phyloP scores from a whole-genome alignment of 352 stramenopile genomes.

The Globisporangium apiculatum region DNA sequence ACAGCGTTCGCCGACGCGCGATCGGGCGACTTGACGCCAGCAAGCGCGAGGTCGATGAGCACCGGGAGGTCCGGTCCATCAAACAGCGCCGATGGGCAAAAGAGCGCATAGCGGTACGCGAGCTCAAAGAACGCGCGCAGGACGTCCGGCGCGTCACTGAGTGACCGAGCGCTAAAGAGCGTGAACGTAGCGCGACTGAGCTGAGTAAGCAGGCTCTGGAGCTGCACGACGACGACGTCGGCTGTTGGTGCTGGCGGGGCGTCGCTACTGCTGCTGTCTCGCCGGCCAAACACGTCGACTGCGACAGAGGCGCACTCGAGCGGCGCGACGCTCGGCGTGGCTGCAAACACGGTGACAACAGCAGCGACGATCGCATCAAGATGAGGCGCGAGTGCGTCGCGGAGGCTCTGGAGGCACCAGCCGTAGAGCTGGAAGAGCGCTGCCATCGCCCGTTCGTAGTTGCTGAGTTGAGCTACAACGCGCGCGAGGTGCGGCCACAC shows the following conservation, averaged over 20 bases:
- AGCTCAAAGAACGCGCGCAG: conserved; percentile 63
- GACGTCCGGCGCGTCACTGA: conserved; percentile 55
- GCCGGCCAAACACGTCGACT: conserved; percentile 62
- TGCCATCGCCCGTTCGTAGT: conserved; percentile 36
- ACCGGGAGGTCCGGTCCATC: conserved; percentile 46
- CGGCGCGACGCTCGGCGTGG: conserved; percentile 42
- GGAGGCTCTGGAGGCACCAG: conserved; percentile 65
- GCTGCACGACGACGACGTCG: conserved; percentile 35
- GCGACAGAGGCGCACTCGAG: conserved; percentile 58
- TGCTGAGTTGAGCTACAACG: conserved; percentile 30
- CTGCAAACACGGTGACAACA: conserved; percentile 55
- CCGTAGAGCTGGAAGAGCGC: conserved; percentile 62
- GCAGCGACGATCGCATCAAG: conserved; percentile 42
- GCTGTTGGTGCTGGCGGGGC: background rate
- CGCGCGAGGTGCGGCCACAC: conserved; percentile 56
- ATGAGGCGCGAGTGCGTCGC: conserved; percentile 43
- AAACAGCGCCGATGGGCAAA: conserved; percentile 57
- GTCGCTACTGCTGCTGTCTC: conserved; percentile 1
- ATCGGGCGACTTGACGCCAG: conserved; percentile 61
- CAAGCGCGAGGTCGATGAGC: conserved; percentile 49
- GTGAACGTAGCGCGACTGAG: conserved; percentile 58
- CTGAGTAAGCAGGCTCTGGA: conserved; percentile 45
- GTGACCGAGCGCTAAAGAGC: conserved; percentile 49
- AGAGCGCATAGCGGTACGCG: conserved; percentile 61
- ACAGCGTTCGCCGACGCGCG: conserved; percentile 58